Conservation (phyloP, 495 filamentous ascomycete species). For the Amniculicola lignicola region DNA sequence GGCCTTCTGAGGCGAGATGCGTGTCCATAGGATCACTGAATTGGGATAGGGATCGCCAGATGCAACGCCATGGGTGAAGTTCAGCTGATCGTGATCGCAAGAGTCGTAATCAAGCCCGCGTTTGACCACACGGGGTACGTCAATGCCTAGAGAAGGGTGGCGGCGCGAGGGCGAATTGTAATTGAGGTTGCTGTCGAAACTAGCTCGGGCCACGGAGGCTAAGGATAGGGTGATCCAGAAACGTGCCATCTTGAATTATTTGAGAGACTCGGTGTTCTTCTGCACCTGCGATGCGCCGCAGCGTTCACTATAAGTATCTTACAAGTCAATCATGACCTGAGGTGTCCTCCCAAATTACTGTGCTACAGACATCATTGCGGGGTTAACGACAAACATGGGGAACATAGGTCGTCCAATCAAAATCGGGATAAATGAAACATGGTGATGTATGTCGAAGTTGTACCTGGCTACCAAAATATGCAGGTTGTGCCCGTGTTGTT, state of each 20-base stretch:
- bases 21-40: constrained; percentile 66
- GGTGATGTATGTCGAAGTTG: neutral
- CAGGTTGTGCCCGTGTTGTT: neutral
- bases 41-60: constrained; percentile 63
- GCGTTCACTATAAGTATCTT: too few relatives aligned
- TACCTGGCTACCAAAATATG: too few relatives aligned
- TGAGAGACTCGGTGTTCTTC: neutral
- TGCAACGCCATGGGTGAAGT: constrained; percentile 67
- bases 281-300: too few relatives aligned
- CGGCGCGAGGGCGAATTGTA: constrained; percentile 57
- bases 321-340: too few relatives aligned
- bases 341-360: too few relatives aligned
- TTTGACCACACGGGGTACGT: constrained; percentile 47
- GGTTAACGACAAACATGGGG: neutral
- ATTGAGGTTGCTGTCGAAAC: constrained; percentile 51
- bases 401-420: neutral
- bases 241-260: neutral
- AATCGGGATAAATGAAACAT: neutral
- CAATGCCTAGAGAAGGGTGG: constrained; percentile 56
- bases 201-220: constrained; percentile 9
- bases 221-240: neutral
- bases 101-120: constrained; percentile 42
- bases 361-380: constrained; percentile 5
- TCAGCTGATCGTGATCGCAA: constrained; percentile 48
- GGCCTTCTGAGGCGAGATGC: constrained; percentile 52